A percentile compares a stretch with the other conserved stretches of the same genome.
Conservation (phyloP, 768 basidiomycete genomes). For the Boletus sp. region DNA sequence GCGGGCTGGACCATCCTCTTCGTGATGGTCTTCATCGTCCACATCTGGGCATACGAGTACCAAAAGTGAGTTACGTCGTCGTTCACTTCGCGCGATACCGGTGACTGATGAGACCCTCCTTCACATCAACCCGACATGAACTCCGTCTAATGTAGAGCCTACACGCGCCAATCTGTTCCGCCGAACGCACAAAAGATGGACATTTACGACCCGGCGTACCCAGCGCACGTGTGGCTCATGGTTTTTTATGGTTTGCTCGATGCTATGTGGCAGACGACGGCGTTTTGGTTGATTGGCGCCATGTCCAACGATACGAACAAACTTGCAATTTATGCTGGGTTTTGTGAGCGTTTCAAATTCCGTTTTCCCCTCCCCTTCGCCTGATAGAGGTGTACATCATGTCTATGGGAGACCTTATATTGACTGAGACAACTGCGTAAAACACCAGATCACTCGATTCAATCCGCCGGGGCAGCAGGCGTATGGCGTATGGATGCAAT, state of each 20-base stretch:
- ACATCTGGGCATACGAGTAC: constrained; percentile 75
- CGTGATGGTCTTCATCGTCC: constrained; percentile 60
- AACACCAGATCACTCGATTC: constrained; percentile 62
- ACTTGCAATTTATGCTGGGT: constrained; percentile 74
- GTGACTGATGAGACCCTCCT: background rate
- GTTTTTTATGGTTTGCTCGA: constrained; percentile 71
- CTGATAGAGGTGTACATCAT: too few relatives aligned
- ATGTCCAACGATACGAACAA: constrained; percentile 80
- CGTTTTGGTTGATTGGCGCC: constrained; percentile 79
- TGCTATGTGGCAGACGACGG: constrained; percentile 78
- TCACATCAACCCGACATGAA: background rate
- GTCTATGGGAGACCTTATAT: background rate
- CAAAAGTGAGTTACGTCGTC: constrained; percentile 49
- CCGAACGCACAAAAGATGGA: constrained; percentile 50
- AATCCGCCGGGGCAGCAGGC: constrained; percentile 72
- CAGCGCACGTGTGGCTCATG: constrained; percentile 53
- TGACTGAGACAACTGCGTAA: background rate
- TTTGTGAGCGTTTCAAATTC: constrained; percentile 66
- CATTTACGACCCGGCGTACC: constrained; percentile 34
- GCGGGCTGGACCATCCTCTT: constrained; percentile 62
- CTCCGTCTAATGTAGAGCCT: constrained; percentile 36
- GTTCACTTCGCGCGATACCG: background rate
- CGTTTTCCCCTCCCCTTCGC: background rate
- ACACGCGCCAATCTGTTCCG: constrained; percentile 54
- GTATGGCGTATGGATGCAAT: constrained; percentile 69